phyloP scores from a whole-genome alignment of 805 yeast species.

The Teunomyces funiuensis region DNA sequence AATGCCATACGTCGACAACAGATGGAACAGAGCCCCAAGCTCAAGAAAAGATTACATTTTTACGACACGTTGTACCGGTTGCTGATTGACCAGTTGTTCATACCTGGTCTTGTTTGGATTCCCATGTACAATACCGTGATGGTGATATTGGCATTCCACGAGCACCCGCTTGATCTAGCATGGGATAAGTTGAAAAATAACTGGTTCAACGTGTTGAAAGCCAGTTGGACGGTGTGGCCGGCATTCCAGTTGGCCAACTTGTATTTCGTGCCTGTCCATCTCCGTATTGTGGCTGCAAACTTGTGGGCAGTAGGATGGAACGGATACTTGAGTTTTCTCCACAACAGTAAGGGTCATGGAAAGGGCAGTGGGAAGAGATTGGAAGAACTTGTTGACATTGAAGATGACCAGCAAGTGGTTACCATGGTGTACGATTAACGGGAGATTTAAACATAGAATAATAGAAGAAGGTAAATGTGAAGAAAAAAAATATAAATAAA shows the following conservation, averaged over 20 bases:
- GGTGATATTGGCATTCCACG: conserved; percentile 36
- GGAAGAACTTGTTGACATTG: conserved; percentile 41
- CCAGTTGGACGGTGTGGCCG: conserved; percentile 46
- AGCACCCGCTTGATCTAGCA: conserved; percentile 33
- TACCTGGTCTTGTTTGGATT: conserved; percentile 41
- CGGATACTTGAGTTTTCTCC: conserved; percentile 45
- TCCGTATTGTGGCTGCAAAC: conserved; percentile 37
- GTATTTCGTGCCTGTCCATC: conserved; percentile 39
- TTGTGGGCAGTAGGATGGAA: conserved; percentile 45
- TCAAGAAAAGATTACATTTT: conserved; percentile 12
- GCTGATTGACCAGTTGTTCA: conserved; percentile 35
- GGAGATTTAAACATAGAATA: no score
- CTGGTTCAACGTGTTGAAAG: conserved; percentile 42
- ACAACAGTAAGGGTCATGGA: conserved; percentile 45
- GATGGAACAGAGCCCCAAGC: conserved; percentile 9
- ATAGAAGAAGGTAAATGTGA: not conserved
- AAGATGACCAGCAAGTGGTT: conserved; percentile 34
- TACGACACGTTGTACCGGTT: conserved; percentile 28
- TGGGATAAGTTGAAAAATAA: conserved; percentile 32
- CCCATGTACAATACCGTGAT: conserved; percentile 43
- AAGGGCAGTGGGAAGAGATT: conserved; percentile 35
- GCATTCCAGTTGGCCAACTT: conserved; percentile 38
- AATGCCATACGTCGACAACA: conserved; percentile 12
- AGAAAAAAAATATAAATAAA: not conserved
- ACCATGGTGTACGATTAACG: conserved; percentile 34